Evolutionary conservation across 495 filamentous ascomycete species (phyloP).

Genomic region (Hypoxylon lienhwacheense): DNA sequence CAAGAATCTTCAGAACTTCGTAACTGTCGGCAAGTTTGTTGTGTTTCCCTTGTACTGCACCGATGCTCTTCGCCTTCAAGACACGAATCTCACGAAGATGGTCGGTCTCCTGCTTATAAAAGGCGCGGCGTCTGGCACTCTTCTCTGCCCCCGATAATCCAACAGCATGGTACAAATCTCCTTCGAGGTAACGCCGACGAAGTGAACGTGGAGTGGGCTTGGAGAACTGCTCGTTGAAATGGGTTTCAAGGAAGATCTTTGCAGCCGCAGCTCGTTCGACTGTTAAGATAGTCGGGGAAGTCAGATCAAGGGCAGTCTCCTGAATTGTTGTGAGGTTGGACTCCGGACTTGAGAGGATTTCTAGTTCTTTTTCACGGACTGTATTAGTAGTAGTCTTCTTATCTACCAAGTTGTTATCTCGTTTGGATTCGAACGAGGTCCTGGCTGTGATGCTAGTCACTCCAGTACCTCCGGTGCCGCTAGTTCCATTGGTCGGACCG

Average conservation of each 20-base stretch:
- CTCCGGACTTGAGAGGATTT: slow-evolving; percentile 32
- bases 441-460: slow-evolving; percentile 41
- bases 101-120: slow-evolving; percentile 67
- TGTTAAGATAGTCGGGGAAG: slow-evolving; percentile 67
- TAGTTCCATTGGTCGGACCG: slow-evolving; percentile 31
- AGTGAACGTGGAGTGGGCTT: slow-evolving; percentile 61
- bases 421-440: slow-evolving; percentile 49
- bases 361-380: slow-evolving; percentile 31
- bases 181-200: slow-evolving; percentile 69
- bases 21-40: slow-evolving; percentile 57
- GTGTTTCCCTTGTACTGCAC: slow-evolving; percentile 26
- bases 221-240: slow-evolving; percentile 69
- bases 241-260: slow-evolving; percentile 83
- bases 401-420: slow-evolving; percentile 30
- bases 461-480: slow-evolving; percentile 34
- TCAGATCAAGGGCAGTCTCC: slow-evolving; percentile 41
- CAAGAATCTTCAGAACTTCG: slow-evolving; percentile 80
- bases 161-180: slow-evolving; percentile 55
- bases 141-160: slow-evolving; percentile 60
- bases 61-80: slow-evolving; percentile 63
- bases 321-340: slow-evolving; percentile 46
- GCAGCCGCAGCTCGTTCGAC: slow-evolving; percentile 77
- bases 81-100: slow-evolving; percentile 74
- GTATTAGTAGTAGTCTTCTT: slow-evolving; percentile 23
- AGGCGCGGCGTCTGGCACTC: slow-evolving; percentile 55